Evolutionary conservation across 345 rosid species (phyloP).

Genomic region (Clarkia xantiana): DNA sequence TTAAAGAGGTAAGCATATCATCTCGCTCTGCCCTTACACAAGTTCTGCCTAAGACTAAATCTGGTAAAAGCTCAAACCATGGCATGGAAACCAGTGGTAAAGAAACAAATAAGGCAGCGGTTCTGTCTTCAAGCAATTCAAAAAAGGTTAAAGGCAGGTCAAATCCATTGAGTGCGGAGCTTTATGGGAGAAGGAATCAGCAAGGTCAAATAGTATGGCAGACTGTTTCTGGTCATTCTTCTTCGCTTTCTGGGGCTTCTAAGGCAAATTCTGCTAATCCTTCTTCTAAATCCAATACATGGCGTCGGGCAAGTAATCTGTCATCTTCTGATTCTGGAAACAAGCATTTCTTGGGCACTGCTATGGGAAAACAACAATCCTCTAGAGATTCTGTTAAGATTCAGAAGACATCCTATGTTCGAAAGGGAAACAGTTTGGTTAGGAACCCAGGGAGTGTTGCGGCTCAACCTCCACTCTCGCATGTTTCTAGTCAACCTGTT

Average conservation of each 20-base stretch:
- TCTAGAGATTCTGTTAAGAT: slow-evolving; percentile 18
- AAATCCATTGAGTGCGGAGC: slow-evolving; percentile 19
- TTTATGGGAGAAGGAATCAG: slow-evolving; percentile 28
- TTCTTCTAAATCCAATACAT: slow-evolving; percentile 46
- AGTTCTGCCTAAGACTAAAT: slow-evolving; percentile 18
- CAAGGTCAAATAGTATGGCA: slow-evolving; percentile 23
- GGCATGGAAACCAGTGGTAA: slow-evolving; percentile 14
- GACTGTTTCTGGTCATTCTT: slow-evolving; percentile 21
- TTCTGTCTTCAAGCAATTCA: slow-evolving; percentile 18
- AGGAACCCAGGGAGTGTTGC: slow-evolving; percentile 39
- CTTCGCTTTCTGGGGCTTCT: slow-evolving; percentile 29
- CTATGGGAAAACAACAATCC: slow-evolving; percentile 26
- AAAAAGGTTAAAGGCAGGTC: slow-evolving; percentile 13
- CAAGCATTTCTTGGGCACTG: slow-evolving; percentile 23
- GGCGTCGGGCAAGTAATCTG: slow-evolving; percentile 45
- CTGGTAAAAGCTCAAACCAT: slow-evolving; percentile 13
- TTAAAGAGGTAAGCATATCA: slow-evolving; percentile 19
- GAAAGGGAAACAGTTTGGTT: slow-evolving; percentile 93
- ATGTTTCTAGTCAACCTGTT: slow-evolving; percentile 25
- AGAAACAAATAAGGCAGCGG: slow-evolving; percentile 15
- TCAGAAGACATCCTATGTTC: slow-evolving; percentile 43
- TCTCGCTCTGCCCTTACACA: slow-evolving; percentile 15
- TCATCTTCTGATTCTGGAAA: slow-evolving; percentile 21
- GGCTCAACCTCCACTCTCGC: slow-evolving; percentile 23
- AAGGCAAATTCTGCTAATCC: slow-evolving; percentile 33